Percentiles rank a stretch among this genome's conserved stretches.
Evolutionary conservation across 225 moss, liverwort and hornwort species (phyloP).

Genomic region (Takakia lepidozioides): DNA sequence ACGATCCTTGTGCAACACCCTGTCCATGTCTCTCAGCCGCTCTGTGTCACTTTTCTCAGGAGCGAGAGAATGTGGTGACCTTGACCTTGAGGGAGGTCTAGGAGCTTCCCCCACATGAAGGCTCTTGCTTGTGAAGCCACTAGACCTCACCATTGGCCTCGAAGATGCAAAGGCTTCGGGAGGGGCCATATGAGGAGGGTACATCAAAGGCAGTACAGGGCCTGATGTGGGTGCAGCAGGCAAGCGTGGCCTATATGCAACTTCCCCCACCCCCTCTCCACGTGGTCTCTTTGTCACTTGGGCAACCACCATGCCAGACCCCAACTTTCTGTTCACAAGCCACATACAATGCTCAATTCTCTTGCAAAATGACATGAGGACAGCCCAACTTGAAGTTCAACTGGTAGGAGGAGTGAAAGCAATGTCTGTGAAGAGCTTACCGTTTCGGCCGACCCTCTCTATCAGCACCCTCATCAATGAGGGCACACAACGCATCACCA

Average conservation of each 20-base stretch:
- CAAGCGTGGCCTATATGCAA: conserved; percentile 18
- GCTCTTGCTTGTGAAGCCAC: conserved; percentile 33
- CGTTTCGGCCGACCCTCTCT: conserved; percentile 88
- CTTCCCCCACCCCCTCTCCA: conserved; percentile 38
- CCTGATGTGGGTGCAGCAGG: conserved; percentile 34
- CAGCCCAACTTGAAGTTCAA: too few species aligned
- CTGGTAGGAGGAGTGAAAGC: too few species aligned
- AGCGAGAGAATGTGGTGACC: conserved; percentile 52
- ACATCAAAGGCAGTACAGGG: conserved; percentile 29
- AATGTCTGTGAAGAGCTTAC: conserved; percentile 21
- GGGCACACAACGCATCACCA: conserved; percentile 87
- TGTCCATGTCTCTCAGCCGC: conserved; percentile 43
- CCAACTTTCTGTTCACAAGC: conserved; percentile 35
- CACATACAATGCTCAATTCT: too few species aligned
- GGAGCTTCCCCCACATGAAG: conserved; percentile 22
- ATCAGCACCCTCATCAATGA: conserved; percentile 96
- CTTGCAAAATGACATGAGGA: too few species aligned
- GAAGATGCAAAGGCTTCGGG: conserved; percentile 30
- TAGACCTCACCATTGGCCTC: conserved; percentile 34
- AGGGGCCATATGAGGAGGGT: conserved; percentile 26
- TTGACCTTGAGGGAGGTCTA: conserved; percentile 67
- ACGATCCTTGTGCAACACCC: conserved; percentile 47
- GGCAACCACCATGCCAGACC: conserved; percentile 17
- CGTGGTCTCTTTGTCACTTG: conserved; percentile 49
- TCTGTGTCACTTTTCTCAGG: conserved; percentile 60